Evolutionary conservation across 108 stramenopile species (phyloP).

Genomic region (Chaetoceros muelleri): DNA sequence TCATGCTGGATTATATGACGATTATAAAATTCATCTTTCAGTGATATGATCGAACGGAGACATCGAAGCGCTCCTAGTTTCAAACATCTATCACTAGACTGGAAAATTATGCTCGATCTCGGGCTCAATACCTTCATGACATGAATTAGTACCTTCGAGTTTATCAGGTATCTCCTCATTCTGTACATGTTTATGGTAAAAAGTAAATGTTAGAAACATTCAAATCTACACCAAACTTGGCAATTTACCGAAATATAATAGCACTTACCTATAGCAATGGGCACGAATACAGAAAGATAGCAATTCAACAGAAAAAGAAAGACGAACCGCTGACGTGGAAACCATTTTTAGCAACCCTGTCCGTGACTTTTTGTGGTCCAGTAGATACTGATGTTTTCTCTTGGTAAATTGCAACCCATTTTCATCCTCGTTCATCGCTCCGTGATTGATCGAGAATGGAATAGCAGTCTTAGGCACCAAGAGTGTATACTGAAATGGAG

Average conservation of each 20-base stretch:
- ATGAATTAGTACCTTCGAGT: constrained; percentile 50
- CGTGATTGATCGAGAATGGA: constrained; percentile 2
- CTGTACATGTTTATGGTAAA: too few species aligned
- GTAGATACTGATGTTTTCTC: constrained; percentile 21
- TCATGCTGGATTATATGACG: constrained; percentile 81
- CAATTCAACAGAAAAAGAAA: constrained; percentile 74
- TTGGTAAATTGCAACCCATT: constrained; percentile 10
- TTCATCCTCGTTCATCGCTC: not conserved
- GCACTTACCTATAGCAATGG: constrained; percentile 17
- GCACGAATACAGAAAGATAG: constrained; percentile 79
- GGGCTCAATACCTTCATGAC: constrained; percentile 48
- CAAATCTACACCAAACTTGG: too few species aligned
- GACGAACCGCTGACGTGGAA: constrained; percentile 45
- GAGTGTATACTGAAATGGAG: constrained; percentile 69
- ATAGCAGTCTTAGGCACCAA: constrained; percentile 28
- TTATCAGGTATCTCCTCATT: constrained; percentile 73
- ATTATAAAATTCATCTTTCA: constrained; percentile 82
- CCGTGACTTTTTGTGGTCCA: constrained; percentile 19
- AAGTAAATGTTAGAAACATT: too few species aligned
- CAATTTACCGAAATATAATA: too few species aligned
- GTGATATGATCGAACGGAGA: constrained; percentile 68
- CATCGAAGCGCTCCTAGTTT: constrained; percentile 64
- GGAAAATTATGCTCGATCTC: constrained; percentile 2
- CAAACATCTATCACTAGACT: constrained; percentile 61
- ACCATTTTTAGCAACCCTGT: constrained; percentile 32